phyloP scores from a whole-genome alignment of 202 grass and related monocot genomes.

The Schoenoplectus tabernaemontani region DNA sequence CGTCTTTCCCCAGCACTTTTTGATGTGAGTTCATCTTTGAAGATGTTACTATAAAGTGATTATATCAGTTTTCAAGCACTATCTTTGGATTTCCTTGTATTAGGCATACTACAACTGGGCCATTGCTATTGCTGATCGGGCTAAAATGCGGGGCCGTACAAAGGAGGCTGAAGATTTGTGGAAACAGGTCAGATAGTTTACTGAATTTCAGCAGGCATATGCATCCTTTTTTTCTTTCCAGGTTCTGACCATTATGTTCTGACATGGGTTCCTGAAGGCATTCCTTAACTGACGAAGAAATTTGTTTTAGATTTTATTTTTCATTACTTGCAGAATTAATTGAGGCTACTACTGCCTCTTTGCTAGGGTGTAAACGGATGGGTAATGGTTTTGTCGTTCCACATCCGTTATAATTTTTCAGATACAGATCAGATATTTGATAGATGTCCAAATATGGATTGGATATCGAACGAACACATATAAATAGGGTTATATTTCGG shows the following conservation, averaged over 20 bases:
- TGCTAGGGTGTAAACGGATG: no score
- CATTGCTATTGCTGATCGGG: constrained; percentile 98
- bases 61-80: neutral
- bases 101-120: constrained; percentile 99
- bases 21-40: constrained; percentile 58
- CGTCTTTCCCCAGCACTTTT: constrained; percentile 79
- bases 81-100: neutral
- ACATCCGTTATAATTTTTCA: no score
- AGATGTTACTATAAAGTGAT: neutral
- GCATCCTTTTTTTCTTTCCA: neutral
- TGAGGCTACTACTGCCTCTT: neutral
- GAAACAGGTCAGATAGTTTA: constrained; percentile 71
- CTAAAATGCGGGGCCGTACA: constrained; percentile 94
- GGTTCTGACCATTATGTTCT: neutral
- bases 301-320: neutral
- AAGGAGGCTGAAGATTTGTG: constrained; percentile 99
- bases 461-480: no score
- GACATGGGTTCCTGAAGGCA: neutral
- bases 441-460: no score
- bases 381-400: no score
- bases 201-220: neutral
- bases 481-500: no score
- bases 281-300: neutral
- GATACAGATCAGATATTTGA: no score
- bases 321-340: neutral